Conservation (phyloP, 2,329 filamentous ascomycete species). For the Parasarocladium wereldwijsianum region DNA sequence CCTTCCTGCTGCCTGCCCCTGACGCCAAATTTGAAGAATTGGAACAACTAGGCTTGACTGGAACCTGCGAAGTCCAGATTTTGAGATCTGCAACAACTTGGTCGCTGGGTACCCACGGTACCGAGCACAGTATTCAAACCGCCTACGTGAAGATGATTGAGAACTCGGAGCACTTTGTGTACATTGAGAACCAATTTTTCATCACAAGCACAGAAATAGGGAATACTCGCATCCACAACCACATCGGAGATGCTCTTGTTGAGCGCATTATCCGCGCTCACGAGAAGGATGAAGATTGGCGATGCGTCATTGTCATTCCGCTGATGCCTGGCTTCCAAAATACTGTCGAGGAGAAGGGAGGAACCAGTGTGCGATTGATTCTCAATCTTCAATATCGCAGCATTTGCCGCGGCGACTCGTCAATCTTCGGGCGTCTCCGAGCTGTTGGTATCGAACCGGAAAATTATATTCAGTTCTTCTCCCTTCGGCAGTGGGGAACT, state of each 20-base stretch:
- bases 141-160: constrained; percentile 92
- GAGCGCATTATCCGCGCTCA: constrained; percentile 79
- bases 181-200: constrained; percentile 99
- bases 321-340: constrained; percentile 98
- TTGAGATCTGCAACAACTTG: constrained; percentile 79
- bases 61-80: constrained; percentile 94
- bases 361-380: constrained; percentile 85
- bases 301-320: constrained; percentile 77
- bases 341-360: constrained; percentile 84
- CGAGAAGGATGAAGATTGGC: constrained; percentile 77
- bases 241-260: constrained; percentile 87
- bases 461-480: constrained; percentile 92
- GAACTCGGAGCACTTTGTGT: constrained; percentile 91
- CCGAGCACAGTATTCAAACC: constrained; percentile 89
- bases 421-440: constrained; percentile 77
- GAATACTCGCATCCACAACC: constrained; percentile 76
- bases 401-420: constrained; percentile 83
- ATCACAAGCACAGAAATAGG: constrained; percentile 85
- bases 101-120: constrained; percentile 80
- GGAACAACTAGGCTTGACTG: constrained; percentile 73
- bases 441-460: constrained; percentile 77
- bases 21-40: constrained; percentile 81
- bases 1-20: constrained; percentile 82
- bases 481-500: constrained; percentile 79
- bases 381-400: constrained; percentile 95